These are phyloP conservation scores for Trichosporon inkin DNA, from an alignment of 1,284 basidiomycete species.

Conservation along the genomic window DNA sequence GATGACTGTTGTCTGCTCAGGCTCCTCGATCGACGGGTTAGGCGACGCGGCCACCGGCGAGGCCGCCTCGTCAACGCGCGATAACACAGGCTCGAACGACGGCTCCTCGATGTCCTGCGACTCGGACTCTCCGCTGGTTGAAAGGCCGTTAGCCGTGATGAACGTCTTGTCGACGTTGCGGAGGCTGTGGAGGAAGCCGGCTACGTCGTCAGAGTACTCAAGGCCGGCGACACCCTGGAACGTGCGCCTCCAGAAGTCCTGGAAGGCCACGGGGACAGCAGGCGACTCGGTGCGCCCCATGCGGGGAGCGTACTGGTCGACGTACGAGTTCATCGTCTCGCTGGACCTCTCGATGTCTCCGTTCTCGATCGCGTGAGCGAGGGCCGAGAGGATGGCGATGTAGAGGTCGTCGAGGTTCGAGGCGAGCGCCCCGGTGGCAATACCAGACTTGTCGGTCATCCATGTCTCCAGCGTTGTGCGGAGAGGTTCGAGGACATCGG, in stretches of 20 bases:
- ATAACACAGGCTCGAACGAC: neutral
- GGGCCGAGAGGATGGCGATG: slow-evolving; percentile 27
- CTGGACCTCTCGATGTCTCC: slow-evolving; percentile 22
- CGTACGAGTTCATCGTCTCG: slow-evolving; percentile 30
- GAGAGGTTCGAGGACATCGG: slow-evolving; percentile 21
- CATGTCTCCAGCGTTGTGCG: slow-evolving; percentile 23
- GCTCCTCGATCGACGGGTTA: neutral
- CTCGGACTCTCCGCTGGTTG: slow-evolving; percentile 3
- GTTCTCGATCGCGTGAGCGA: slow-evolving; percentile 27
- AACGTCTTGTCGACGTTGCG: slow-evolving; percentile 34
- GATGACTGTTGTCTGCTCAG: neutral
- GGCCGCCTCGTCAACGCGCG: neutral
- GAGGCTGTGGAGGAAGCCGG: slow-evolving; percentile 35
- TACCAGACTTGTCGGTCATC: slow-evolving; percentile 27
- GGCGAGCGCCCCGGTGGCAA: slow-evolving; percentile 12
- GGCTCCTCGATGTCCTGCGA: neutral
- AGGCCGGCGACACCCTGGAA: slow-evolving; percentile 29
- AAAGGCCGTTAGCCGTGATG: slow-evolving; percentile 35
- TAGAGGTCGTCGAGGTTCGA: slow-evolving; percentile 39
- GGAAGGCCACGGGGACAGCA: slow-evolving; percentile 33
- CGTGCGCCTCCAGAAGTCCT: slow-evolving; percentile 35
- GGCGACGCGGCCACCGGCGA: neutral
- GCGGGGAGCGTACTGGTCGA: slow-evolving; percentile 39
- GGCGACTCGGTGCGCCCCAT: slow-evolving; percentile 28
- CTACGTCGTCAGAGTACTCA: slow-evolving; percentile 33